Evolutionary conservation across 2,329 filamentous ascomycete species (phyloP).

Genomic region (Salinomyces thailandicus): DNA sequence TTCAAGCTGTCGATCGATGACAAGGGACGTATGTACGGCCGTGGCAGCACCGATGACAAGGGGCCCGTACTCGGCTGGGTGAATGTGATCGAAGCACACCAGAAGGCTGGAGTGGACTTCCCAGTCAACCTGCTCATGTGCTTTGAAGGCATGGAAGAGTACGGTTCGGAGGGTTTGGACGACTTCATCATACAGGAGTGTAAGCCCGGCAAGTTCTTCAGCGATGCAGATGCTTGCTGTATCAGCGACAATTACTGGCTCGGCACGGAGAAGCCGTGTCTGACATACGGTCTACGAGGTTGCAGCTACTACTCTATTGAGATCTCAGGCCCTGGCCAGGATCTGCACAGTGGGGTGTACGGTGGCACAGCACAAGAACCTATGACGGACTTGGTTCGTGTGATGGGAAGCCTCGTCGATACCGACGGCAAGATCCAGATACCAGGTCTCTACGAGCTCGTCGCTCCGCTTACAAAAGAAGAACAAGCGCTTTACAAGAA

Average conservation of each 20-base stretch:
- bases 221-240: conserved; percentile 89
- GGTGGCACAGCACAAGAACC: conserved; percentile 94
- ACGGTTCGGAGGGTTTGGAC: conserved; percentile 90
- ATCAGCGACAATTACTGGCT: conserved; percentile 99
- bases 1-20: conserved; percentile 81
- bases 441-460: conserved; percentile 86
- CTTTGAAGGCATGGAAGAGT: conserved; percentile 99
- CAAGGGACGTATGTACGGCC: conserved; percentile 90
- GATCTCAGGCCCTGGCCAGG: conserved; percentile 80
- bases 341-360: conserved; percentile 94
- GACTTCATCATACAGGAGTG: conserved; percentile 87
- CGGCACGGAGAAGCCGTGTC: conserved; percentile 92
- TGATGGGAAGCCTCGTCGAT: conserved; percentile 78
- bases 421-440: conserved; percentile 87
- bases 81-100: conserved; percentile 95
- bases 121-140: conserved; percentile 98
- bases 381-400: conserved; percentile 85
- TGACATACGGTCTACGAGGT: conserved; percentile 92
- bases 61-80: conserved; percentile 94
- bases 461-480: conserved; percentile 75
- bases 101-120: conserved; percentile 87
- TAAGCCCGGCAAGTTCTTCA: conserved; percentile 70
- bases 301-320: conserved; percentile 97
- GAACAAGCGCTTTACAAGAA: conserved; percentile 79
- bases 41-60: conserved; percentile 95